Percentiles rank a stretch among this genome's conserved stretches.
phyloP scores from a whole-genome alignment of 495 filamentous ascomycete genomes.

The Friedmanniomyces endolithicus region DNA sequence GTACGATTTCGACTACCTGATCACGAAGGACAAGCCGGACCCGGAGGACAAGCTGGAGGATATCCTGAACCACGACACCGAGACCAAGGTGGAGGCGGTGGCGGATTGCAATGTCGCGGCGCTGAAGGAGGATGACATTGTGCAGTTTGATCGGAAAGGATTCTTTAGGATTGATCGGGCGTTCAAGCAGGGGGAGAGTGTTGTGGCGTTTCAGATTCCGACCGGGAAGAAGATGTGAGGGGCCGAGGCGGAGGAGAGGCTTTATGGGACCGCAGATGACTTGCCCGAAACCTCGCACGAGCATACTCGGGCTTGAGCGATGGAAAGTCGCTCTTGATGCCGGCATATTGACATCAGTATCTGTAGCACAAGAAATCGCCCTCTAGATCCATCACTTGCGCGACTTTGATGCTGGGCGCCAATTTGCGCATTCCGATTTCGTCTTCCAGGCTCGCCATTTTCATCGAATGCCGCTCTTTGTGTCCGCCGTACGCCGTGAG shows the following conservation, averaged over 20 bases:
- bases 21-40: conserved; percentile 80
- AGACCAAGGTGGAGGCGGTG: conserved; percentile 59
- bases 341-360: neutral
- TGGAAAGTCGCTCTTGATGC: too few relatives aligned
- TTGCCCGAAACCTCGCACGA: too few relatives aligned
- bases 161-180: conserved; percentile 70
- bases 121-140: conserved; percentile 70
- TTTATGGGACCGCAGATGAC: too few relatives aligned
- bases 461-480: neutral
- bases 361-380: neutral
- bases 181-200: conserved; percentile 35
- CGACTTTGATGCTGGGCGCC: neutral
- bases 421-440: conserved; percentile 1
- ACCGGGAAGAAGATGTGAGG: conserved; percentile 27
- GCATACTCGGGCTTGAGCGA: too few relatives aligned
- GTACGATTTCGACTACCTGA: conserved; percentile 82
- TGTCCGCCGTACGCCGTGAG: neutral
- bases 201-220: conserved; percentile 31
- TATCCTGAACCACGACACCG: conserved; percentile 62
- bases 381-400: conserved; percentile 3
- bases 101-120: conserved; percentile 70
- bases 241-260: neutral
- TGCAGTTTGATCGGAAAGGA: conserved; percentile 88
- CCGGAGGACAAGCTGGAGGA: conserved; percentile 73
- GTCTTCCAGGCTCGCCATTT: conserved; percentile 3